Percentiles rank a stretch among this genome's conserved stretches.
Conservation (phyloP, 2,329 filamentous ascomycete species). For the Neofusicoccum sp. region DNA sequence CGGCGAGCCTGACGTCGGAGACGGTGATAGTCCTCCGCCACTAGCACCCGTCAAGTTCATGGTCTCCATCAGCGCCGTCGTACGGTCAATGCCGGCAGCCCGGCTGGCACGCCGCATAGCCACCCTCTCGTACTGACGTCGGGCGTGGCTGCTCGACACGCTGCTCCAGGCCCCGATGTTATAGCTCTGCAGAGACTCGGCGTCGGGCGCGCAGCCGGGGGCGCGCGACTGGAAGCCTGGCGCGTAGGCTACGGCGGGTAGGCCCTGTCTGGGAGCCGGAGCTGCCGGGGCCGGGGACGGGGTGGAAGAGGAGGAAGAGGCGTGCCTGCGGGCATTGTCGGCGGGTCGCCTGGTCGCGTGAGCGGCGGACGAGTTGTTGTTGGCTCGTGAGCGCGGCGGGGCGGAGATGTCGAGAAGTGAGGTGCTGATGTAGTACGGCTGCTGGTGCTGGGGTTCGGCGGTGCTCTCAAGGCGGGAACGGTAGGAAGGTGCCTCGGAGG, state of each 20-base stretch:
- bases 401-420: constrained; percentile 17
- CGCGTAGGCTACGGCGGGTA: constrained; percentile 26
- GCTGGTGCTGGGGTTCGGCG: neutral
- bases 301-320: neutral
- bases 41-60: neutral
- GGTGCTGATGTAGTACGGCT: constrained; percentile 13
- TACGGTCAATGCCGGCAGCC: neutral
- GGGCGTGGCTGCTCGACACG: constrained; percentile 52
- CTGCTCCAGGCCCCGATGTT: constrained; percentile 60
- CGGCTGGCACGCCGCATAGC: constrained; percentile 53
- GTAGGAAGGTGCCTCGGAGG: constrained; percentile 64
- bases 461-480: constrained; percentile 50
- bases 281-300: constrained; percentile 15
- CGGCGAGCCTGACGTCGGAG: neutral
- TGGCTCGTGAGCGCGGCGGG: constrained; percentile 7
- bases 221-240: constrained; percentile 27
- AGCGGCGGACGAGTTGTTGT: constrained; percentile 16
- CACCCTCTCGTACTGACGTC: constrained; percentile 60
- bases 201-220: constrained; percentile 22
- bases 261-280: constrained; percentile 20
- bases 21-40: too few species aligned
- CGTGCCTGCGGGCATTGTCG: neutral
- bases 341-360: neutral
- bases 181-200: constrained; percentile 38
- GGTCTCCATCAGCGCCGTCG: constrained; percentile 1